Evolutionary conservation across 257 asterid genomes (phyloP).

Genomic region (Verbena officinalis): DNA sequence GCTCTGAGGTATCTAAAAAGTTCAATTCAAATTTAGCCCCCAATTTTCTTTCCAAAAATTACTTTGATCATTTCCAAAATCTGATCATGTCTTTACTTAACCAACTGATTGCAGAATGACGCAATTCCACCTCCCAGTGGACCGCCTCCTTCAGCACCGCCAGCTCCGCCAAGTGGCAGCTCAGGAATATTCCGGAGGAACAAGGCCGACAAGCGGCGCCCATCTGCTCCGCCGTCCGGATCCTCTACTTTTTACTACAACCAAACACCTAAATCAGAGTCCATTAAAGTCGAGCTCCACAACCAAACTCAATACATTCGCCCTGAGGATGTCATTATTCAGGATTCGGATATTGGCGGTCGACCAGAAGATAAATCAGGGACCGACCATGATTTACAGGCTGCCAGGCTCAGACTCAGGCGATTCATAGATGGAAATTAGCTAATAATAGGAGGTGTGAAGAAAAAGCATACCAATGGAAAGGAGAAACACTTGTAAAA

Average conservation of each 20-base stretch:
- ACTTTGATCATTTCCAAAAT: not conserved
- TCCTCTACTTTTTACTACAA: constrained; percentile 35
- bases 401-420: constrained; percentile 46
- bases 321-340: constrained; percentile 40
- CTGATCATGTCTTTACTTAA: not conserved
- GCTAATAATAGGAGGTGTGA: constrained; percentile 14
- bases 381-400: constrained; percentile 32
- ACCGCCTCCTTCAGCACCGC: constrained; percentile 17
- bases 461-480: not conserved
- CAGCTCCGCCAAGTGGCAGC: constrained; percentile 34
- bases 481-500: constrained; percentile 14
- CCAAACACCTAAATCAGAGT: constrained; percentile 41
- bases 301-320: constrained; percentile 42
- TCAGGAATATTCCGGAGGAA: constrained; percentile 34
- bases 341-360: constrained; percentile 14
- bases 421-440: constrained; percentile 47
- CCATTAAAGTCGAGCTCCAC: constrained; percentile 51
- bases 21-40: too few relatives aligned
- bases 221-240: constrained; percentile 30
- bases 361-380: constrained; percentile 26
- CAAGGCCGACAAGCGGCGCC: constrained; percentile 40
- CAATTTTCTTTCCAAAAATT: too few relatives aligned
- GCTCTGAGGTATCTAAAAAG: constrained; percentile 39
- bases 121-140: constrained; percentile 21
- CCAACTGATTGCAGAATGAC: constrained; percentile 30